Evolutionary conservation across 352 stramenopile genomes (phyloP), one percentile per base, ranked within the genome.

Genomic region (Phytophthora capsici): DNA sequence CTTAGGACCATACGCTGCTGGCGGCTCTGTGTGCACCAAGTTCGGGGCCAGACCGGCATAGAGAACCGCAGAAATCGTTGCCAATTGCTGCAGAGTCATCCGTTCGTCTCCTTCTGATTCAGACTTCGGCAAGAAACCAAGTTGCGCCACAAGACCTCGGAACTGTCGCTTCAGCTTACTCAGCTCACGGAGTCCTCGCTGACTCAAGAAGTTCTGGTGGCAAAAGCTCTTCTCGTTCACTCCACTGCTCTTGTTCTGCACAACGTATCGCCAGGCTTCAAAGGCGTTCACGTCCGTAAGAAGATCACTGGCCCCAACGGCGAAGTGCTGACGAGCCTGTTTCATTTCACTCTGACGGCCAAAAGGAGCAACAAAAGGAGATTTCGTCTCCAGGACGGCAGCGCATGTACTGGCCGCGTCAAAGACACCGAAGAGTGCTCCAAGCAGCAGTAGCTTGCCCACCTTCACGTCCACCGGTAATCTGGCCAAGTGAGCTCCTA

Each of bases 361-460:
- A 43, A 89, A 91, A 9, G 86, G 86, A 16, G 85, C 83, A 7
- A 93, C 81, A 53, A 95, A 95, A 43, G 84, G 88, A n/a, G 84
- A 93, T 46, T 89, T 89, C 17, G 84, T 91, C 49, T 94, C 86
- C 12, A 95, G 57, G 2, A 94, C 75, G 8, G 88, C 88, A 0
- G 84, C 88, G 40, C 84, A 88, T 1, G 87, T 90, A 12, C 83
- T 81, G 2, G 89, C 71, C 0, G 77, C 70, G 30, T 88, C 91
- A 57, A 84, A 86, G 37, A 95, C 98, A 16, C 82, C 71, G 55
- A 99, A 98, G 10, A 99, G 71, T 44, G 90, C 86, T 14, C 94
- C 97, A 44, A 97, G 93, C 17, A 99, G 77, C 9, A 99, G 75
- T 77, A 99, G 93, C 69, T 99, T 99, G 23, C 93, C 98, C 17